These are phyloP conservation scores for Allomyces macrogynus DNA, from an alignment of 192 early-diverging fungal genomes.

Conservation along the genomic window DNA sequence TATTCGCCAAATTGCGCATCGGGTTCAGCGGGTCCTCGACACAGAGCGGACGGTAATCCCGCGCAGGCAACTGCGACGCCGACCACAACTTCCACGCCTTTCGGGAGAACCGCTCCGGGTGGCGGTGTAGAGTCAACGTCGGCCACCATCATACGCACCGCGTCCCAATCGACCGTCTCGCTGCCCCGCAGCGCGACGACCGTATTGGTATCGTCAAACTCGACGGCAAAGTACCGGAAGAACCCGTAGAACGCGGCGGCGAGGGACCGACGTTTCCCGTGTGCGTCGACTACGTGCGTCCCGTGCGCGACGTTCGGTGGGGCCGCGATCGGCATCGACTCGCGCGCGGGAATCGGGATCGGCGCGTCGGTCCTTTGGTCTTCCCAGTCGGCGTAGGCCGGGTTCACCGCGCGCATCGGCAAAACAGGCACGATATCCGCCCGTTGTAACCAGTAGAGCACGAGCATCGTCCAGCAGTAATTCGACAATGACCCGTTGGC, in stretches of 20 bases:
- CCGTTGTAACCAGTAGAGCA: slow-evolving; percentile 76
- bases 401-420: slow-evolving; percentile 14
- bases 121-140: not conserved
- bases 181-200: not conserved
- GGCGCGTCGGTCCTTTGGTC: not conserved
- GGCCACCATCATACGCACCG: not conserved
- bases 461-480: slow-evolving; percentile 88
- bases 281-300: not conserved
- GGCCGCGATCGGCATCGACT: not conserved
- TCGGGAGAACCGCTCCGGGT: not conserved
- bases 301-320: not conserved
- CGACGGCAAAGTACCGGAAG: not conserved
- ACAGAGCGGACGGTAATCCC: slow-evolving; percentile 48
- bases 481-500: slow-evolving; percentile 29
- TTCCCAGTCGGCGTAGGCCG: not conserved
- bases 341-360: not conserved
- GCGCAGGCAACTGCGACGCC: slow-evolving; percentile 15
- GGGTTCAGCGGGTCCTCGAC: slow-evolving; percentile 87
- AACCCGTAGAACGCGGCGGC: not conserved
- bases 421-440: slow-evolving; percentile 78
- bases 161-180: not conserved
- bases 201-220: not conserved
- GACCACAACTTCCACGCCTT: not conserved
- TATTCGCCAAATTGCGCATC: slow-evolving; percentile 71
- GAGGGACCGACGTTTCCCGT: not conserved